These are phyloP conservation scores for Podosphaera aphanis DNA, from an alignment of 2,329 filamentous ascomycete genomes.

Conservation along the genomic window DNA sequence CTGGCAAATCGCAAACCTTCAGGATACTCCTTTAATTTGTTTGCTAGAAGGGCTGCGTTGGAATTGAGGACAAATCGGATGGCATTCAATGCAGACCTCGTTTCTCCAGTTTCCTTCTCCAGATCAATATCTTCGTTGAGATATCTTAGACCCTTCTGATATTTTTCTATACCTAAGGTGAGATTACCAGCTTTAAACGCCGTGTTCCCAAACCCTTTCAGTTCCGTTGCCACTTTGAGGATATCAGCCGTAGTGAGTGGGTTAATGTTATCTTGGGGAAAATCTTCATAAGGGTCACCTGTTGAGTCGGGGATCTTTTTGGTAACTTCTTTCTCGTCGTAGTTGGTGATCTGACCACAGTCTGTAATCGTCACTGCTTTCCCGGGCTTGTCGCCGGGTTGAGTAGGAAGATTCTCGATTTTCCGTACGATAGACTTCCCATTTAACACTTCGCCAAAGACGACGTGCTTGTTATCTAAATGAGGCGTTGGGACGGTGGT, in stretches of 20 bases:
- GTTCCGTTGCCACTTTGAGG: constrained; percentile 55
- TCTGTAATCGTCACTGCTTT: constrained; percentile 52
- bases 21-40: constrained; percentile 51
- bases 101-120: constrained; percentile 46
- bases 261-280: constrained; percentile 57
- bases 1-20: constrained; percentile 49
- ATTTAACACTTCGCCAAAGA: constrained; percentile 82
- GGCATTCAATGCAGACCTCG: constrained; percentile 40
- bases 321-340: constrained; percentile 41
- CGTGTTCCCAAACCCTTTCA: constrained; percentile 81
- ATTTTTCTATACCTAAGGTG: constrained; percentile 58
- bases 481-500: constrained; percentile 90
- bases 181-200: constrained; percentile 66
- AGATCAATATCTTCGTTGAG: constrained; percentile 61
- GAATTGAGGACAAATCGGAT: constrained; percentile 71
- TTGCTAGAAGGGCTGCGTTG: constrained; percentile 67
- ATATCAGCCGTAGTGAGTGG: constrained; percentile 40
- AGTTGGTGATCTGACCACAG: constrained; percentile 64
- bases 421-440: constrained; percentile 80
- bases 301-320: constrained; percentile 53
- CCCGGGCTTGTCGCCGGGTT: constrained; percentile 52
- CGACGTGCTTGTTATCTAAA: constrained; percentile 87
- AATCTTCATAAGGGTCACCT: constrained; percentile 87
- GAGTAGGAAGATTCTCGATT: constrained; percentile 63
- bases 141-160: constrained; percentile 80